Percentiles rank a stretch among this genome's conserved stretches.
phyloP scores from a whole-genome alignment of 768 basidiomycete species.

The Tulasnella sp. region DNA sequence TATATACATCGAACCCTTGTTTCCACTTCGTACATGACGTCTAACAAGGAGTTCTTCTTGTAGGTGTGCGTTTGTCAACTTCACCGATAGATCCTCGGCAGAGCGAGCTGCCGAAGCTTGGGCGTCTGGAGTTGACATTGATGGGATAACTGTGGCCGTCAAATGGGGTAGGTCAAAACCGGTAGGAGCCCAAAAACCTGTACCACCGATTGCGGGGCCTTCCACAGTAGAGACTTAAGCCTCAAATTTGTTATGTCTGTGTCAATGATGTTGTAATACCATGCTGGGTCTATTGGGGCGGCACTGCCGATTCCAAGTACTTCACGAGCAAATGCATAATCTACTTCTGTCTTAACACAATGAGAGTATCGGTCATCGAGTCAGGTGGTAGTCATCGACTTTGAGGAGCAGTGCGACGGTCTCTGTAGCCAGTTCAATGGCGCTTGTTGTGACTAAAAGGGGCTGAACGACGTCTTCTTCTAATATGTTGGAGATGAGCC shows the following conservation, averaged over 20 bases:
- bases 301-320: too few species aligned
- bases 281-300: too few species aligned
- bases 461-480: conserved; percentile 98
- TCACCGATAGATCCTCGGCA: conserved; percentile 68
- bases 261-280: too few species aligned
- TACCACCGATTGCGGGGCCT: too few species aligned
- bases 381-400: conserved; percentile 65
- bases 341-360: too few species aligned
- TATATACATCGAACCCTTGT: conserved; percentile 25
- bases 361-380: conserved; percentile 18
- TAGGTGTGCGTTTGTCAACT: conserved; percentile 94
- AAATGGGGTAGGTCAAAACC: conserved; percentile 65
- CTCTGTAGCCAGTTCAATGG: conserved; percentile 89
- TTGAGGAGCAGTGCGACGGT: conserved; percentile 93
- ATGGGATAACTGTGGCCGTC: conserved; percentile 57
- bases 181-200: background rate
- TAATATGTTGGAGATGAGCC: conserved; percentile 90
- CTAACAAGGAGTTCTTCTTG: background rate
- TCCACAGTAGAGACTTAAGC: too few species aligned
- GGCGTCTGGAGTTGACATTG: conserved; percentile 82
- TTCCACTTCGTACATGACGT: background rate
- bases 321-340: background rate
- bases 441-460: conserved; percentile 86
- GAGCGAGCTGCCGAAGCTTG: conserved; percentile 83
- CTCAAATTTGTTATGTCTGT: too few species aligned